Conservation (phyloP, 2,329 filamentous ascomycete species). For the Aspergillus cejpii region DNA sequence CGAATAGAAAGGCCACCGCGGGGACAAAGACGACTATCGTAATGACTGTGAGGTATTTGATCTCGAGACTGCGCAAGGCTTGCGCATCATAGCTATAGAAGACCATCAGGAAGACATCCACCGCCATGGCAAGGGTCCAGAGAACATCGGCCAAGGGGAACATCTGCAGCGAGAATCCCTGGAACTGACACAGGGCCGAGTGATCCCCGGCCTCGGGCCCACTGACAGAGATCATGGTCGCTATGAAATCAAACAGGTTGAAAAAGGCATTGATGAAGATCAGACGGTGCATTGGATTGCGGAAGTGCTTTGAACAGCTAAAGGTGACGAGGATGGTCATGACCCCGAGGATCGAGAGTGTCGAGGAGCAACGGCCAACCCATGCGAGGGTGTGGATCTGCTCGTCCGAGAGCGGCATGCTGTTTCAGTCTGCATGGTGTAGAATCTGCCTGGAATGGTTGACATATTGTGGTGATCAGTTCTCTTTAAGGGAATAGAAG, state of each 20-base stretch:
- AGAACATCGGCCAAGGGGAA: conserved; percentile 36
- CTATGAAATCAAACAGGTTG: conserved; percentile 35
- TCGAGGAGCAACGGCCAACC: conserved; percentile 28
- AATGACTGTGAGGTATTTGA: conserved; percentile 27
- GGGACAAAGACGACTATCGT: conserved; percentile 30
- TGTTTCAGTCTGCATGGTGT: not conserved
- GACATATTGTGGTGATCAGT: too few relatives aligned
- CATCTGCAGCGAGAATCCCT: conserved; percentile 37
- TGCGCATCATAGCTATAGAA: conserved; percentile 31
- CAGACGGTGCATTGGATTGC: conserved; percentile 37
- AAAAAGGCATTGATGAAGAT: conserved; percentile 38
- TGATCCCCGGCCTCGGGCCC: conserved; percentile 31
- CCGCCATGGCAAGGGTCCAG: conserved; percentile 36
- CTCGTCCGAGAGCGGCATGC: conserved; percentile 21
- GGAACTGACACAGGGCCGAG: conserved; percentile 34
- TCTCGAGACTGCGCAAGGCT: conserved; percentile 28
- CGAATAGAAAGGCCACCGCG: conserved; percentile 32
- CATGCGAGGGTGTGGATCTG: conserved; percentile 24
- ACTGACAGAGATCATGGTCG: conserved; percentile 37
- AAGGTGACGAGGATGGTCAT: conserved; percentile 33
- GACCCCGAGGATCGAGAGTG: conserved; percentile 31
- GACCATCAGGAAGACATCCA: conserved; percentile 35
- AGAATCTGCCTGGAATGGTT: too few relatives aligned
- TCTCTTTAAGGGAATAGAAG: too few relatives aligned
- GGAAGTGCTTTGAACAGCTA: conserved; percentile 28